phyloP scores from a whole-genome alignment of 1,284 basidiomycete species.

The Ceratobasidium sp. region DNA sequence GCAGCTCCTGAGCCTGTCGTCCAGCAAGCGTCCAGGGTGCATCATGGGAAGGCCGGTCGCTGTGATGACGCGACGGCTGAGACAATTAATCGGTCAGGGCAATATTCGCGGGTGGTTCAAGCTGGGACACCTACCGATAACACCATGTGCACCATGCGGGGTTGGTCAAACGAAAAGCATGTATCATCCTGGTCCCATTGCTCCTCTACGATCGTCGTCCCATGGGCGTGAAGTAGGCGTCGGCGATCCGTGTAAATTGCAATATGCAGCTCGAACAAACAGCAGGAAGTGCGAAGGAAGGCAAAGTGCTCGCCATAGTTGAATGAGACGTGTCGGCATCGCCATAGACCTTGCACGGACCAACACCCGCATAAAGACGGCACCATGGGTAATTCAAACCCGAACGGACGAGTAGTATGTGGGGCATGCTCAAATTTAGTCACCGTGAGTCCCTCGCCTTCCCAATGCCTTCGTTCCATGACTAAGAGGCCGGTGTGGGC shows the following conservation, averaged over 20 bases:
- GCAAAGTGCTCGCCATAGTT: conserved; percentile 1
- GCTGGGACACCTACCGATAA: neutral
- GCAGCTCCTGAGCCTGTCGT: neutral
- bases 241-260: neutral
- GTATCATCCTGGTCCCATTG: neutral
- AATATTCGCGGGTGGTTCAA: no score
- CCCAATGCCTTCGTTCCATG: neutral
- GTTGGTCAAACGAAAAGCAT: neutral
- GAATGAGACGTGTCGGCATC: neutral
- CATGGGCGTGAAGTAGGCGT: neutral
- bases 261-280: conserved; percentile 4
- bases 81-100: no score
- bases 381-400: neutral
- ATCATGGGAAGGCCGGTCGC: neutral
- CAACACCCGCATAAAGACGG: neutral
- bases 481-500: conserved; percentile 1
- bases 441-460: neutral
- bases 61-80: no score
- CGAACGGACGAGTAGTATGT: neutral
- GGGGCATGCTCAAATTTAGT: conserved; percentile 7
- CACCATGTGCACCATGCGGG: conserved; percentile 3
- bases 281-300: neutral
- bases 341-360: neutral
- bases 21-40: neutral
- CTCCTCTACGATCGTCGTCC: neutral